Conservation (phyloP, 441 rosid genomes). For the Aquilaria agallochum region DNA sequence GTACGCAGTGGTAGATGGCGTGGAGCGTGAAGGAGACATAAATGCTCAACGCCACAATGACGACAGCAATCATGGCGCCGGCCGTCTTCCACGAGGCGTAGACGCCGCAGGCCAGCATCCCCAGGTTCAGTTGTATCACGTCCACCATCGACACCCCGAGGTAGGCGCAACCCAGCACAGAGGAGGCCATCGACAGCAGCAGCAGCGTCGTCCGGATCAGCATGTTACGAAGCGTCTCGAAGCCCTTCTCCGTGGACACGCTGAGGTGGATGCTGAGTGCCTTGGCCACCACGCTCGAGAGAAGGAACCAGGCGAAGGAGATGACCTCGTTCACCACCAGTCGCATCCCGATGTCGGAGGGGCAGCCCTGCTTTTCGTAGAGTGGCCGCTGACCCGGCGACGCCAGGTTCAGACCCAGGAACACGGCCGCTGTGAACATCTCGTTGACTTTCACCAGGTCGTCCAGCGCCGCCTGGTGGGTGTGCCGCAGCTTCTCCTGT, state of each 20-base stretch:
- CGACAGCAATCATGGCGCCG: conserved; percentile 12
- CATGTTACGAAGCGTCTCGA: not conserved
- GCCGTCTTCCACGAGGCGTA: conserved; percentile 6
- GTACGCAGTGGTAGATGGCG: conserved; percentile 1
- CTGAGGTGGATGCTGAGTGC: conserved; percentile 21
- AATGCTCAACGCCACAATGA: conserved; percentile 14
- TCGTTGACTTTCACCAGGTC: conserved; percentile 18
- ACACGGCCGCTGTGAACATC: conserved; percentile 15
- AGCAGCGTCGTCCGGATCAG: not conserved
- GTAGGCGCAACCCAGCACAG: conserved; percentile 19
- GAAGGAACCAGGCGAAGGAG: conserved; percentile 25
- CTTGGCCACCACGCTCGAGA: conserved; percentile 25
- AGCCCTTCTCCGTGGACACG: not conserved
- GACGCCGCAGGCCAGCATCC: conserved; percentile 19
- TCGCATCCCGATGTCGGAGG: not conserved
- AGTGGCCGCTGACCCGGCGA: conserved; percentile 10
- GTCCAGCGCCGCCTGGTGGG: conserved; percentile 6
- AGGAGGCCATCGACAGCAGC: conserved; percentile 11
- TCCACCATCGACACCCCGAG: conserved; percentile 22
- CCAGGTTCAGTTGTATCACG: conserved; percentile 26
- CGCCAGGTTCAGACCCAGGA: conserved; percentile 14
- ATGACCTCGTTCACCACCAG: conserved; percentile 25
- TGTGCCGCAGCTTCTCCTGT: too few relatives aligned
- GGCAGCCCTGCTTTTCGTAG: conserved; percentile 14
- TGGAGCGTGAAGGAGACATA: conserved; percentile 17